Conservation (phyloP, 169 alveolate genomes). For the Eimeria falciformis region DNA sequence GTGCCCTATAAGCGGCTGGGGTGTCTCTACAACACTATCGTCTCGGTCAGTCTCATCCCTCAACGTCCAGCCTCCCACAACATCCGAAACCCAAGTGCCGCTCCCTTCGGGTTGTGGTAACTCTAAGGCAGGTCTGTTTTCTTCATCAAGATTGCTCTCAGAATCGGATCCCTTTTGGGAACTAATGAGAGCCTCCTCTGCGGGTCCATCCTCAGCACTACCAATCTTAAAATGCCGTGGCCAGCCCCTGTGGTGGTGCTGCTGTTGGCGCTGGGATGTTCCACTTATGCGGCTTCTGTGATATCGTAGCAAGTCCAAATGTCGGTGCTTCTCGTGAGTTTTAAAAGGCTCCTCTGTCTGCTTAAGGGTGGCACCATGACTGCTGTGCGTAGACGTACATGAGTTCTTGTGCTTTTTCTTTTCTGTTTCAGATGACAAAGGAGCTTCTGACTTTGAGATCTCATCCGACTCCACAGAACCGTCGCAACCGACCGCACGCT, state of each 20-base stretch:
- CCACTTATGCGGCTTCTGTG: not conserved
- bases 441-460: too few species aligned
- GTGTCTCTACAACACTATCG: not conserved
- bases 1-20: slow-evolving; percentile 18
- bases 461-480: too few species aligned
- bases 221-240: slow-evolving; percentile 49
- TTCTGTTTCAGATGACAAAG: too few species aligned
- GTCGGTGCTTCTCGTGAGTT: slow-evolving; percentile 15
- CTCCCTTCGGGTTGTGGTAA: not conserved
- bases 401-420: too few species aligned
- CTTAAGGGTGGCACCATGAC: too few species aligned
- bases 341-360: not conserved
- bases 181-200: not conserved
- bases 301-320: slow-evolving; percentile 14
- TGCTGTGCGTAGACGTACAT: too few species aligned
- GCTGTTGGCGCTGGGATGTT: slow-evolving; percentile 19
- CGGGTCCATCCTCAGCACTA: slow-evolving; percentile 14
- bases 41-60: slow-evolving; percentile 46
- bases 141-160: slow-evolving; percentile 7
- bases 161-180: slow-evolving; percentile 7
- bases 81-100: slow-evolving; percentile 22
- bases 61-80: slow-evolving; percentile 62
- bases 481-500: too few species aligned
- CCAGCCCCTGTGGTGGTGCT: slow-evolving; percentile 33
- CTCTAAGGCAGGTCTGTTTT: not conserved